Evolutionary conservation across 2,329 filamentous ascomycete genomes (phyloP), one percentile per base, ranked within the genome.

Genomic region (Fonsecaea erecta): DNA sequence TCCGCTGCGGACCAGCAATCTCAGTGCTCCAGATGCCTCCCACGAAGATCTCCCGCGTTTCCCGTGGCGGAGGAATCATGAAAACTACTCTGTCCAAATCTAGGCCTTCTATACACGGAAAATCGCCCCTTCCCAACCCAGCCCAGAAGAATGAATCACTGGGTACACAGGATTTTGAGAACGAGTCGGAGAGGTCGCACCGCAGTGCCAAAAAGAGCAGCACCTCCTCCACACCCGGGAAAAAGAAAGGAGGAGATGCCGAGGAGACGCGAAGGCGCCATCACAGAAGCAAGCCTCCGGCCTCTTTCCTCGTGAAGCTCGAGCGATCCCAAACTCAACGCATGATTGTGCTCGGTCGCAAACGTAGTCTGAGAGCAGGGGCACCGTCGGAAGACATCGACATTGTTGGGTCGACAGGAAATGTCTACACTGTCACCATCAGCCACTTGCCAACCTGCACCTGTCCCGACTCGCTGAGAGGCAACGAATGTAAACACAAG

Each of bases 331-430:
- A 75, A 26, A 82, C 78, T 5, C 84, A 86, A 68, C 78, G 70
- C 24, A 85, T 89, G 80, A 86, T 84, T 62, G 81, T 88, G 7
- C 77, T 88, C 24, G 80, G 82, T 48, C 81, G 86, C 51, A 77
- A 74, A 57, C 76, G 82, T 9, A 79, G 78, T 4, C 80, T 78
- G 4, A 66, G 69, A 12, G 77, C 80, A 1, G 76, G 81, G 8
- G 75, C 74, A 2, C 83, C 81, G 0, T 75, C 77, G 62, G 84
- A 88, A 71, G 78, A 74, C 1, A 81, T 88, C 60, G 76, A 83
- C 24, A 82, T 89, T 56, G 85, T 85, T 34, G 87, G 87, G 18
- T 81, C 82, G 4, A 88, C 85, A 0, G 86, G 86, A 16, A 88
- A 88, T 69, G 75, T 89, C 18, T 89, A 90, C 75, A 83, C 78